These are phyloP conservation scores for Auricularia auricula-judae DNA, from an alignment of 768 basidiomycete genomes.

Conservation along the genomic window DNA sequence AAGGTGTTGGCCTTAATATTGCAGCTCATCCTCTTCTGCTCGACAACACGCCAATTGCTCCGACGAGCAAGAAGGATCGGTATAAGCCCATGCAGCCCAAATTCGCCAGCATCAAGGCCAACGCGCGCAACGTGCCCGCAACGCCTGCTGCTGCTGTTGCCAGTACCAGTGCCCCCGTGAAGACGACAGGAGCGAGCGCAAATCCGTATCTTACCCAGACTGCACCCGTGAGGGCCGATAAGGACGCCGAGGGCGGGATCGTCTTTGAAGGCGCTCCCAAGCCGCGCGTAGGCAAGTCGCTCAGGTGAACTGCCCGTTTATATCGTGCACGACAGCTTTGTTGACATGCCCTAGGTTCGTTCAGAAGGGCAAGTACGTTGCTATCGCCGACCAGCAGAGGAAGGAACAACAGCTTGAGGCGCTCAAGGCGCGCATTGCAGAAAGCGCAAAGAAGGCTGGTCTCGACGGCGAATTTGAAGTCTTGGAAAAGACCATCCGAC, in stretches of 20 bases:
- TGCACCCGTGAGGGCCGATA: conserved; percentile 13
- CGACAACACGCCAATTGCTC: conserved; percentile 46
- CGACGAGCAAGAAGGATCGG: conserved; percentile 76
- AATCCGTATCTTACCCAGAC: conserved; percentile 67
- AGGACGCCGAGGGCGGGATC: conserved; percentile 29
- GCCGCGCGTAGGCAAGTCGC: conserved; percentile 54
- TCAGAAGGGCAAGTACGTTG: conserved; percentile 73
- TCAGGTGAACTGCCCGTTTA: conserved; percentile 28
- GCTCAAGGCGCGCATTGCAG: conserved; percentile 86
- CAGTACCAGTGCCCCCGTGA: conserved; percentile 25
- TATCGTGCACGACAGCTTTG: not conserved
- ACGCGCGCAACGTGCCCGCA: conserved; percentile 63
- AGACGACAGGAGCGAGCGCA: conserved; percentile 22
- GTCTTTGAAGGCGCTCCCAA: conserved; percentile 66
- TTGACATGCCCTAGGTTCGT: conserved; percentile 40
- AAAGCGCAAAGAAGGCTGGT: conserved; percentile 87
- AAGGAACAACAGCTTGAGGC: conserved; percentile 70
- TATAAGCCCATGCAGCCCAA: conserved; percentile 99
- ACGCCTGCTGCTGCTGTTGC: conserved; percentile 35
- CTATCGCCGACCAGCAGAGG: conserved; percentile 31
- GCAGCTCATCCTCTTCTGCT: conserved; percentile 72
- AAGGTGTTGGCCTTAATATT: conserved; percentile 81
- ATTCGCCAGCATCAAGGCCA: conserved; percentile 91
- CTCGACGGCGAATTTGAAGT: conserved; percentile 88
- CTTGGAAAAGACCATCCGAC: conserved; percentile 81